A percentile compares a stretch with the other conserved stretches of the same genome.
These are phyloP conservation scores for Epichloe gansuensis DNA, from an alignment of 2,329 filamentous ascomycete genomes.

Conservation along the genomic window DNA sequence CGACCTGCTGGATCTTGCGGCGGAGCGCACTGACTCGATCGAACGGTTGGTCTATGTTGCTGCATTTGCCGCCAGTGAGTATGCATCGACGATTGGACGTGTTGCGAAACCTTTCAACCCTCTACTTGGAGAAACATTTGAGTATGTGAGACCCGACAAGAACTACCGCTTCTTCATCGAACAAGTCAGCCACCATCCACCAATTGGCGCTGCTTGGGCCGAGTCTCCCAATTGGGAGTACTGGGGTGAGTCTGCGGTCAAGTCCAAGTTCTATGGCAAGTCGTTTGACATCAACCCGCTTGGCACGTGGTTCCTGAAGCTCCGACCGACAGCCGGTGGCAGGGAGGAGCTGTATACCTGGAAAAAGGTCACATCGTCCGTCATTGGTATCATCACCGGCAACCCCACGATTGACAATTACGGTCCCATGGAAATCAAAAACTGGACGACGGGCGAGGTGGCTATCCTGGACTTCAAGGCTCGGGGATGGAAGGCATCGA, in stretches of 20 bases:
- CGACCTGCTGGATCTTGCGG: conserved; percentile 79
- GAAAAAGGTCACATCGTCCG: conserved; percentile 96
- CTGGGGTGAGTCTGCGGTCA: conserved; percentile 89
- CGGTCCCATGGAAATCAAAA: conserved; percentile 92
- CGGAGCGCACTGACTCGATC: conserved; percentile 71
- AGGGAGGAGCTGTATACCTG: conserved; percentile 88
- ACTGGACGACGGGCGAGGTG: conserved; percentile 90
- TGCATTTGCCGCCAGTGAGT: conserved; percentile 90
- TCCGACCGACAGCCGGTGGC: conserved; percentile 62
- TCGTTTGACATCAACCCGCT: conserved; percentile 95
- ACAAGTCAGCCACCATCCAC: conserved; percentile 95
- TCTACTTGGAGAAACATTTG: conserved; percentile 88
- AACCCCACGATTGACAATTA: conserved; percentile 97
- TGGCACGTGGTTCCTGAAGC: conserved; percentile 88
- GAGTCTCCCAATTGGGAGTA: conserved; percentile 94
- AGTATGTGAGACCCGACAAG: conserved; percentile 91
- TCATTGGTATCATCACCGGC: conserved; percentile 96
- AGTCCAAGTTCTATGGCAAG: conserved; percentile 94
- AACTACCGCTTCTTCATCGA: conserved; percentile 98
- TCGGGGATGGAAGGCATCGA: conserved; percentile 88
- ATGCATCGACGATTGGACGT: conserved; percentile 90
- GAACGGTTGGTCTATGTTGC: conserved; percentile 91
- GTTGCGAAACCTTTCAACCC: conserved; percentile 98
- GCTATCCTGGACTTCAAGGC: conserved; percentile 86
- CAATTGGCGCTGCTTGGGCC: conserved; percentile 83